Base-by-base conservation (phyloP, 768 basidiomycete genomes). In the Leccinum ochraceum region DNA sequence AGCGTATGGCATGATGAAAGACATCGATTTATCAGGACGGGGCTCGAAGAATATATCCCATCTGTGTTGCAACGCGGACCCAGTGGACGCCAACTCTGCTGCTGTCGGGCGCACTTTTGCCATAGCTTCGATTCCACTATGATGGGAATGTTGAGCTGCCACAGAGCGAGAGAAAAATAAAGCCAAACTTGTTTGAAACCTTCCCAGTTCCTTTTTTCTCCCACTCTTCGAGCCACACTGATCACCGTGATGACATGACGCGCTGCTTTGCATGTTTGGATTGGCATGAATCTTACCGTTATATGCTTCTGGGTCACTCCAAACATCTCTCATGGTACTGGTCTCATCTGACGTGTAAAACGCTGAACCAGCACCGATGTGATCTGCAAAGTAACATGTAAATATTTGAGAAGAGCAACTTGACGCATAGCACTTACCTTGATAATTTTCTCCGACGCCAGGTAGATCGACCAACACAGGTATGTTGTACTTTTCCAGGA, bases 11-110 rank as follows among this genome's bases (percentile, higher is more conserved):
- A 72, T 78, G 11, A 84, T 67, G 49, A 78, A 76, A 42, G 80
- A 63, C n/a, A 84, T 78, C 8, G 86, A 79, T 62, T 87, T 88
- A 64, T 88, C 87, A 0, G 81, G 80, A 9, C 72, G 74, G 20
- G 74, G 67, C 24, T 69, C 75, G 52, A 83, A 88, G 68, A 82
- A 83, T 13, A 71, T 67, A 2, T 80, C 71, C 87, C 87, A 48
- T 48, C 46, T 22, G 2, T 6, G 10, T 22, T 48, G 46, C 11
- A 48, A 48, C 10, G 20, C 46, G 13, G 5, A 22, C 20, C n/a
- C 46, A 22, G 46, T 22, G n/a, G 46, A 22, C 5, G 4, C 46
- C 13, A 48, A 22, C 20, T 48, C 46, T 48, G 13, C 46, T 22
- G 46, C 46, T 4, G 46, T 48, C 20, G 46, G 46, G 46, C 46